phyloP scores from a whole-genome alignment of 306 rosid genomes.

The Rosa persica region DNA sequence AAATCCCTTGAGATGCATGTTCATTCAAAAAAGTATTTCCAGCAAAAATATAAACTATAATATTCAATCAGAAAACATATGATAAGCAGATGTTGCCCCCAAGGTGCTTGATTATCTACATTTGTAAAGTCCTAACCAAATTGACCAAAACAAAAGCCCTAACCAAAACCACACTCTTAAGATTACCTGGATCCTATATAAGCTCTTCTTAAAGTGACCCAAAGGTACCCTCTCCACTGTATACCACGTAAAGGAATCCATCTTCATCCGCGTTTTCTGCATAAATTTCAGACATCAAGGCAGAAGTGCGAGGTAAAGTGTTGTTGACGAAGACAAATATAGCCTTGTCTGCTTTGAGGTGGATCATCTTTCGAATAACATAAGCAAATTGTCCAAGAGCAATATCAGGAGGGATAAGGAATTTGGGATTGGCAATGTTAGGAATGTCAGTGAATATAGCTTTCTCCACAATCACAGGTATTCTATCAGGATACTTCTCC shows the following conservation, averaged over 20 bases:
- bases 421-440: constrained; percentile 28
- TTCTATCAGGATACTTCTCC: background rate
- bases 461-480: background rate
- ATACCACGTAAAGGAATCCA: constrained; percentile 93
- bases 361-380: constrained; percentile 80
- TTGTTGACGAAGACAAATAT: constrained; percentile 73
- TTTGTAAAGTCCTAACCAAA: too few species aligned
- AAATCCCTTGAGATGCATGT: too few species aligned
- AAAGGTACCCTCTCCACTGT: constrained; percentile 92
- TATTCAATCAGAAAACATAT: too few species aligned
- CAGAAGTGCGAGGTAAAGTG: constrained; percentile 73
- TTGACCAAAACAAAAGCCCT: too few species aligned
- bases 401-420: constrained; percentile 84
- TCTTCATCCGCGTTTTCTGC: constrained; percentile 82
- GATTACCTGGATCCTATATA: too few species aligned
- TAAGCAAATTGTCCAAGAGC: constrained; percentile 79
- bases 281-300: constrained; percentile 75
- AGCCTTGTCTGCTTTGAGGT: constrained; percentile 78
- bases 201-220: constrained; percentile 38
- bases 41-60: too few species aligned
- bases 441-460: background rate
- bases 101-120: too few species aligned
- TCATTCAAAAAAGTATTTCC: too few species aligned
- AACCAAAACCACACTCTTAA: too few species aligned
- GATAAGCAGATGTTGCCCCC: too few species aligned